A percentile compares a stretch with the other conserved stretches of the same genome.
These are phyloP conservation scores for Suillus alpinus DNA, from an alignment of 768 basidiomycete genomes.

Conservation along the genomic window DNA sequence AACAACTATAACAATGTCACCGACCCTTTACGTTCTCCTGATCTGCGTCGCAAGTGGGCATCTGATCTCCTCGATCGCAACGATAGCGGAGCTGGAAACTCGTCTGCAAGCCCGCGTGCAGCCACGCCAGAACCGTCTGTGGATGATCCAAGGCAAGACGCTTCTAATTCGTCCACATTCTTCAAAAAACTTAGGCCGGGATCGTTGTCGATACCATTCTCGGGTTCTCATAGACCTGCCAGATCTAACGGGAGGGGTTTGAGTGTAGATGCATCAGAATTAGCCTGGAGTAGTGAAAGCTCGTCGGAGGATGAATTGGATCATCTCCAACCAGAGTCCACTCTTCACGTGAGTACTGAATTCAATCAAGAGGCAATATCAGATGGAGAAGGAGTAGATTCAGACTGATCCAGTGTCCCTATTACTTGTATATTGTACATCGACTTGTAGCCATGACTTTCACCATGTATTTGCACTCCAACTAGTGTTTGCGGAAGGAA, in stretches of 20 bases:
- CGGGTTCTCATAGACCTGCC: constrained; percentile 21
- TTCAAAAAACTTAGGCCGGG: constrained; percentile 41
- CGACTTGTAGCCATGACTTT: not conserved
- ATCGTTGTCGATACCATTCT: constrained; percentile 42
- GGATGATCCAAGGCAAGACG: constrained; percentile 10
- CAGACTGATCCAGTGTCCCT: constrained; percentile 10
- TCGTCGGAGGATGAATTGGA: constrained; percentile 47
- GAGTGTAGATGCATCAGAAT: constrained; percentile 32
- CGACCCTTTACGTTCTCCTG: constrained; percentile 40
- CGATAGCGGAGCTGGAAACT: constrained; percentile 12
- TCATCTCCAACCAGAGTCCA: constrained; percentile 12
- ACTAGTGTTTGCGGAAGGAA: too few species aligned
- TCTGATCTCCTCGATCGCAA: constrained; percentile 38
- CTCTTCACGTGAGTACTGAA: constrained; percentile 10
- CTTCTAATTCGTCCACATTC: constrained; percentile 30
- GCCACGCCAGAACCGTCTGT: constrained; percentile 7
- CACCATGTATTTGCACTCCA: not conserved
- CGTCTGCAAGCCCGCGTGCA: constrained; percentile 11
- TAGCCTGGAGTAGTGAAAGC: constrained; percentile 58
- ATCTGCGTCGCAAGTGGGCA: constrained; percentile 48
- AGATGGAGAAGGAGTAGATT: constrained; percentile 23
- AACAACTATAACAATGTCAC: constrained; percentile 23
- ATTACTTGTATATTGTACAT: constrained; percentile 8
- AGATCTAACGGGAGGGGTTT: constrained; percentile 22
- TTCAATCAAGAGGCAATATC: constrained; percentile 13